These are phyloP conservation scores for Melastoma malabathricum DNA, from an alignment of 345 rosid species.

Conservation along the genomic window DNA sequence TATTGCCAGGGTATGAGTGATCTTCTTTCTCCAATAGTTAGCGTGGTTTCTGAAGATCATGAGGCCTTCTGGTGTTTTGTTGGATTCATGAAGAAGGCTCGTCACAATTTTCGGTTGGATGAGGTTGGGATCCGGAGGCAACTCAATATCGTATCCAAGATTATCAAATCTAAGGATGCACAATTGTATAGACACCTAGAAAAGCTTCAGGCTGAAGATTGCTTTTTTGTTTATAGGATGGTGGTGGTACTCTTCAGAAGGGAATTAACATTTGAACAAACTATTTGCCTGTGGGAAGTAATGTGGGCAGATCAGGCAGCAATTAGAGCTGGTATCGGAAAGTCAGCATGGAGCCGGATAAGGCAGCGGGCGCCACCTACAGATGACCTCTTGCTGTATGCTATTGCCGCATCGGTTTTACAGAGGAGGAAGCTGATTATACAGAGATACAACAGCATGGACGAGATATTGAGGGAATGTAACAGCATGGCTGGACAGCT, in stretches of 20 bases:
- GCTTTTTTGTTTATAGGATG: slow-evolving; percentile 96
- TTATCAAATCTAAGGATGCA: slow-evolving; percentile 76
- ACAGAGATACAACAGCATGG: slow-evolving; percentile 84
- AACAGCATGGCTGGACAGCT: slow-evolving; percentile 89
- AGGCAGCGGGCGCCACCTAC: slow-evolving; percentile 82
- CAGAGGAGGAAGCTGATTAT: slow-evolving; percentile 85
- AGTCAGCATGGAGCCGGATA: slow-evolving; percentile 75
- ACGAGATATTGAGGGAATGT: slow-evolving; percentile 83
- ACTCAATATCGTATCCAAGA: slow-evolving; percentile 67
- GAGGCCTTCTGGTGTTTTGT: slow-evolving; percentile 96
- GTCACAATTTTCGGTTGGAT: slow-evolving; percentile 87
- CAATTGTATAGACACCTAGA: slow-evolving; percentile 76
- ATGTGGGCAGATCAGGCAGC: slow-evolving; percentile 99
- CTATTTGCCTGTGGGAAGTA: slow-evolving; percentile 87
- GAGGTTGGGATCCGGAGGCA: slow-evolving; percentile 91
- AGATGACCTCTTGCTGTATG: slow-evolving; percentile 74
- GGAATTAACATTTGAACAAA: slow-evolving; percentile 77
- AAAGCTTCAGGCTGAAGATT: slow-evolving; percentile 87
- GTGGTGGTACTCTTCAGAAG: slow-evolving; percentile 89
- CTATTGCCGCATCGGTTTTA: slow-evolving; percentile 79
- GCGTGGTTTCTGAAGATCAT: slow-evolving; percentile 66
- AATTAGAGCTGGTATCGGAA: slow-evolving; percentile 70
- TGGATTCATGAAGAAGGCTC: slow-evolving; percentile 89
- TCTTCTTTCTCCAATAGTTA: slow-evolving; percentile 77
- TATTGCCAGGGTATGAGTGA: slow-evolving; percentile 99